These are phyloP conservation scores for Colletotrichum costaricense DNA, from an alignment of 2,329 filamentous ascomycete species.

Conservation along the genomic window DNA sequence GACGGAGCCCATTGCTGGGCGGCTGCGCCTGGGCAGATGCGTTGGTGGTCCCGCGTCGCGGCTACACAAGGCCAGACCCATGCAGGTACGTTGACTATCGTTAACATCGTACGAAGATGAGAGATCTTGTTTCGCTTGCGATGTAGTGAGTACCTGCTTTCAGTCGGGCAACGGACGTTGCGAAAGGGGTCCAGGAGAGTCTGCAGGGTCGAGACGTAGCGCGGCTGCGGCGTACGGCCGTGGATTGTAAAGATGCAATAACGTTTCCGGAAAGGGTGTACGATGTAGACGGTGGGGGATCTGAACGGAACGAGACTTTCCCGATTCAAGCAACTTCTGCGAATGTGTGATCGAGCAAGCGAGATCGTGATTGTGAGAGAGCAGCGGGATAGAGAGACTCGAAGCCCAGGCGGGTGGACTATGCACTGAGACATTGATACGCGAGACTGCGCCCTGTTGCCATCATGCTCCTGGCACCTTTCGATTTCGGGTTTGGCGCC, in stretches of 20 bases:
- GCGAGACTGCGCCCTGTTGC: slow-evolving; percentile 9
- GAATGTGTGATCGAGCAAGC: slow-evolving; percentile 13
- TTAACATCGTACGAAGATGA: neutral
- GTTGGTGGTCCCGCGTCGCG: slow-evolving; percentile 16
- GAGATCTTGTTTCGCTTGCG: neutral
- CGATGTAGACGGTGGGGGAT: neutral
- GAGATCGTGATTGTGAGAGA: slow-evolving; percentile 21
- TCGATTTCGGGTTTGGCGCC: slow-evolving; percentile 5
- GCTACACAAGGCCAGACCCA: slow-evolving; percentile 11
- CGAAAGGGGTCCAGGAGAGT: neutral
- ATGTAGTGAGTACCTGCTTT: slow-evolving; percentile 28
- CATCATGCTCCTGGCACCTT: slow-evolving; percentile 25
- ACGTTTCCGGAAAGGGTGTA: slow-evolving; percentile 4
- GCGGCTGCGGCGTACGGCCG: slow-evolving; percentile 23
- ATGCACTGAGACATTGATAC: slow-evolving; percentile 23
- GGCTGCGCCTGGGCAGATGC: slow-evolving; percentile 12
- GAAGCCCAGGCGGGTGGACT: neutral
- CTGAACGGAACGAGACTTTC: neutral
- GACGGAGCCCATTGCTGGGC: slow-evolving; percentile 5
- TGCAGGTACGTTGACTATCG: slow-evolving; percentile 10
- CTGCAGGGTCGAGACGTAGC: slow-evolving; percentile 17
- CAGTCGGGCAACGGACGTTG: slow-evolving; percentile 20
- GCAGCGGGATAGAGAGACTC: neutral
- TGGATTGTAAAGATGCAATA: neutral
- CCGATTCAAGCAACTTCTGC: slow-evolving; percentile 16